Conservation (phyloP, 108 stramenopile genomes). For the Nannochloropsis salina region DNA sequence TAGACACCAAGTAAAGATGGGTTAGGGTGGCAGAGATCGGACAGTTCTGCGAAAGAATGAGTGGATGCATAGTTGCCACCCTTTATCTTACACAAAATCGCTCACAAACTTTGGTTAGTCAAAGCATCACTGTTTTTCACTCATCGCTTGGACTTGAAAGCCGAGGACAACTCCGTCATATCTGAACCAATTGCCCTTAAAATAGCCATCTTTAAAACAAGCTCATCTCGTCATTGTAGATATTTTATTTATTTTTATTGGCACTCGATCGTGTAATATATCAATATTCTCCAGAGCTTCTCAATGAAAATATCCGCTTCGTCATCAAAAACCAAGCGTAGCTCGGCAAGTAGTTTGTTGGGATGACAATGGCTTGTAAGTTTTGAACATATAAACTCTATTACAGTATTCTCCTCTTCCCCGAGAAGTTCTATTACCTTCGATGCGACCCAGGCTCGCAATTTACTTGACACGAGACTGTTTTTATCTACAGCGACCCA, state of each 20-base stretch:
- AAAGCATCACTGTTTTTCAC: too few species aligned
- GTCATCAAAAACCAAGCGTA: slow-evolving; percentile 46
- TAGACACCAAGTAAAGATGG: too few species aligned
- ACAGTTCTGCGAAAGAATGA: too few species aligned
- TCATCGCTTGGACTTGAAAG: too few species aligned
- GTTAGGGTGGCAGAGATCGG: too few species aligned
- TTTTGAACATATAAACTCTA: slow-evolving; percentile 45
- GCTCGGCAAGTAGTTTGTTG: slow-evolving; percentile 27
- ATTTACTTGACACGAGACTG: slow-evolving; percentile 38
- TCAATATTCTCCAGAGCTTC: slow-evolving; percentile 53
- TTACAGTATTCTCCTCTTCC: slow-evolving; percentile 48
- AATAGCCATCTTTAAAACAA: too few species aligned
- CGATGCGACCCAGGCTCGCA: slow-evolving; percentile 49
- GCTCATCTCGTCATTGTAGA: too few species aligned
- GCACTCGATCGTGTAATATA: slow-evolving; percentile 42
- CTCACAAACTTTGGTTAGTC: too few species aligned
- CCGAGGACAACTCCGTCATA: too few species aligned
- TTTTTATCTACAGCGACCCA: slow-evolving; percentile 44
- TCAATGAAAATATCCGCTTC: slow-evolving; percentile 48
- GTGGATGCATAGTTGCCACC: too few species aligned
- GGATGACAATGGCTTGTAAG: slow-evolving; percentile 17
- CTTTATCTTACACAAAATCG: too few species aligned
- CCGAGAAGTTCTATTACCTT: slow-evolving; percentile 52
- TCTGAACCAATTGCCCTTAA: too few species aligned
- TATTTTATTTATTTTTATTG: neutral